Evolutionary conservation across 352 stramenopile genomes (phyloP).

Genomic region (Phytophthora rubi): DNA sequence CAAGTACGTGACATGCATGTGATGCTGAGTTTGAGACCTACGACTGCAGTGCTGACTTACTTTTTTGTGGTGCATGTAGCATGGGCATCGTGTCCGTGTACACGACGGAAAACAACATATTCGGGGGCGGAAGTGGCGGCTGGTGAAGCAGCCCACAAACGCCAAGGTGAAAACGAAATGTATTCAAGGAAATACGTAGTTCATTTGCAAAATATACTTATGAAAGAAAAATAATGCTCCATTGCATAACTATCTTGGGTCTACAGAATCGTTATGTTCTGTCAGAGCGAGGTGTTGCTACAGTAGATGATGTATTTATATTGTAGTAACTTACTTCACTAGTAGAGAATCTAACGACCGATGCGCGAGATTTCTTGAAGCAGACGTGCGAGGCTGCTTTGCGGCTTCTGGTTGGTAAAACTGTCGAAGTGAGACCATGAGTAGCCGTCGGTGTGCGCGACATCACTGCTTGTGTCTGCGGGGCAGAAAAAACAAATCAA

Average conservation of each 20-base stretch:
- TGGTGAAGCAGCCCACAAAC: neutral
- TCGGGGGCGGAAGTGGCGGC: conserved; percentile 8
- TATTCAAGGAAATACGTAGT: neutral
- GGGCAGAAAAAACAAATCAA: conserved; percentile 7
- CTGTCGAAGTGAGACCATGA: conserved; percentile 86
- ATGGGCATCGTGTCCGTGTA: conserved; percentile 66
- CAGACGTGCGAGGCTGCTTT: conserved; percentile 54
- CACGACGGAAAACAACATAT: conserved; percentile 36
- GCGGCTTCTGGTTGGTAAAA: conserved; percentile 54
- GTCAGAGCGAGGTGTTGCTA: too few relatives aligned
- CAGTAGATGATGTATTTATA: too few relatives aligned
- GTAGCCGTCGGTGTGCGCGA: conserved; percentile 70
- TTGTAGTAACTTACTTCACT: too few relatives aligned
- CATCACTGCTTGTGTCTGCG: conserved; percentile 42
- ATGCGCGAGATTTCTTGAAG: conserved; percentile 74
- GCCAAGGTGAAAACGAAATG: neutral
- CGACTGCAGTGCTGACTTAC: too few relatives aligned
- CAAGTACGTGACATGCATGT: neutral
- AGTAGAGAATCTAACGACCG: too few relatives aligned
- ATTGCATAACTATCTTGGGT: too few relatives aligned
- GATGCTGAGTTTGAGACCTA: neutral
- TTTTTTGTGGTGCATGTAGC: conserved; percentile 24
- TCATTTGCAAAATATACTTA: too few relatives aligned
- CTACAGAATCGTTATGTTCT: too few relatives aligned
- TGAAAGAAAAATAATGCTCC: too few relatives aligned